These are phyloP conservation scores for Nepenthes mirabilis DNA, from an alignment of 148 eudicot species.

Conservation along the genomic window DNA sequence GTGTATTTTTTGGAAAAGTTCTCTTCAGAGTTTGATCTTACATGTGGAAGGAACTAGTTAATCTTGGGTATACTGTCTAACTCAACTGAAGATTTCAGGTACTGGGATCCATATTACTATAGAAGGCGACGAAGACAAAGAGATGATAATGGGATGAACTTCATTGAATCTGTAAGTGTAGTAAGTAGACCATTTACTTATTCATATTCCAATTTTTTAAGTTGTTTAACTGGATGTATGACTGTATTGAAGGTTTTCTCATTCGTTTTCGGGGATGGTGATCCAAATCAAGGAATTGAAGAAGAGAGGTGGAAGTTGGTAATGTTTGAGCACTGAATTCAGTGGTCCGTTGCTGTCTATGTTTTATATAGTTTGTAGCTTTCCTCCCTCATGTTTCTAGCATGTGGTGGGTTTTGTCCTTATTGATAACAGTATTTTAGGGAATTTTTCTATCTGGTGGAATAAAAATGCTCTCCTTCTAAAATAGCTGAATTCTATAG, in stretches of 20 bases:
- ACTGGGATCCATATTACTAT: slow-evolving; percentile 89
- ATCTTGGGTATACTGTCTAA: not conserved
- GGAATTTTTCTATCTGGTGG: too few species aligned
- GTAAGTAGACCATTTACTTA: slow-evolving; percentile 2
- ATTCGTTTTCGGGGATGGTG: slow-evolving; percentile 95
- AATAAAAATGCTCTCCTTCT: too few species aligned
- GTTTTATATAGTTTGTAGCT: slow-evolving; percentile 2
- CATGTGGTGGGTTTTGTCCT: not conserved
- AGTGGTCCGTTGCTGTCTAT: slow-evolving; percentile 44
- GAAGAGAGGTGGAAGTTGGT: slow-evolving; percentile 99
- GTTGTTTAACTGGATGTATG: slow-evolving; percentile 7
- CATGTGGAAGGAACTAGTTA: not conserved
- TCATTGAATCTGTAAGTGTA: slow-evolving; percentile 73
- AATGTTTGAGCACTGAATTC: slow-evolving; percentile 51
- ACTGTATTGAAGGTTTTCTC: slow-evolving; percentile 63
- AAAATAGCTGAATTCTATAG: too few species aligned
- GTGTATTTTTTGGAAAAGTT: too few species aligned
- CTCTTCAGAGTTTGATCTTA: not conserved
- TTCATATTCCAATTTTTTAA: slow-evolving; percentile 3
- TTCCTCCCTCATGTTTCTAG: not conserved
- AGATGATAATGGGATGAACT: slow-evolving; percentile 54
- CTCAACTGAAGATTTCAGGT: slow-evolving; percentile 33
- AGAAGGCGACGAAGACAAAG: slow-evolving; percentile 44
- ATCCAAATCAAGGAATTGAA: slow-evolving; percentile 99
- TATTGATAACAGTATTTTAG: not conserved